phyloP scores from a whole-genome alignment of 2,329 filamentous ascomycete species.

The Neocucurbitaria cava region DNA sequence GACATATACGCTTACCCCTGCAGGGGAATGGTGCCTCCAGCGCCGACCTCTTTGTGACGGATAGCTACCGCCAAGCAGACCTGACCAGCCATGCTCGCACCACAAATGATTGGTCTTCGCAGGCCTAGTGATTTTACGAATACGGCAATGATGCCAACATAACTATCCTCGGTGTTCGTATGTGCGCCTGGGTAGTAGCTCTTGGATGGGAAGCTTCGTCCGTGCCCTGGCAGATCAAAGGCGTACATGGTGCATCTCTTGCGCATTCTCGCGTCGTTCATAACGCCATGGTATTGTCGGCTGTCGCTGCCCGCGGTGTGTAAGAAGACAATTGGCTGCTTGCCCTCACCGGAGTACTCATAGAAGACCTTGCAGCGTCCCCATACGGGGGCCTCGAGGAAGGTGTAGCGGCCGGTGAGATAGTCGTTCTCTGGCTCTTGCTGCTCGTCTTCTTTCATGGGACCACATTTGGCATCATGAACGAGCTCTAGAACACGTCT shows the following conservation, averaged over 20 bases:
- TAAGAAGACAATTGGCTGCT: conserved; percentile 55
- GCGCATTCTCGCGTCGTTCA: conserved; percentile 57
- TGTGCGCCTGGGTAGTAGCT: conserved; percentile 54
- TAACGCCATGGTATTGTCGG: conserved; percentile 60
- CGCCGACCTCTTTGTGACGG: conserved; percentile 55
- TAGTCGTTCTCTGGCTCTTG: conserved; percentile 49
- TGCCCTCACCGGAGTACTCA: conserved; percentile 56
- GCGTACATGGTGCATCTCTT: conserved; percentile 59
- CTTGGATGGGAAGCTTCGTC: conserved; percentile 55
- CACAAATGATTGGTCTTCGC: conserved; percentile 57
- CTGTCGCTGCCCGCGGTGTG: conserved; percentile 58
- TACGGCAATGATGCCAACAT: conserved; percentile 55
- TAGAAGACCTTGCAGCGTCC: conserved; percentile 59
- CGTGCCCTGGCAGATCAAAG: conserved; percentile 60
- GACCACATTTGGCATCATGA: conserved; percentile 57
- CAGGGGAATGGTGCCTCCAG: conserved; percentile 55
- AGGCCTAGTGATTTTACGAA: conserved; percentile 54
- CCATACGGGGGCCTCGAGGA: conserved; percentile 56
- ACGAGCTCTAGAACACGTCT: conserved; percentile 57
- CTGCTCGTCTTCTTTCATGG: conserved; percentile 51
- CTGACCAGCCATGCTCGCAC: conserved; percentile 60
- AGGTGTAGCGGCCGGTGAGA: conserved; percentile 57
- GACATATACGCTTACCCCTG: conserved; percentile 45
- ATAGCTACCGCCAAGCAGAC: conserved; percentile 58
- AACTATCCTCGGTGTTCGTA: conserved; percentile 57